Conservation (phyloP, 1,139 yeast species). For the Sugiyamaella pinicola region DNA sequence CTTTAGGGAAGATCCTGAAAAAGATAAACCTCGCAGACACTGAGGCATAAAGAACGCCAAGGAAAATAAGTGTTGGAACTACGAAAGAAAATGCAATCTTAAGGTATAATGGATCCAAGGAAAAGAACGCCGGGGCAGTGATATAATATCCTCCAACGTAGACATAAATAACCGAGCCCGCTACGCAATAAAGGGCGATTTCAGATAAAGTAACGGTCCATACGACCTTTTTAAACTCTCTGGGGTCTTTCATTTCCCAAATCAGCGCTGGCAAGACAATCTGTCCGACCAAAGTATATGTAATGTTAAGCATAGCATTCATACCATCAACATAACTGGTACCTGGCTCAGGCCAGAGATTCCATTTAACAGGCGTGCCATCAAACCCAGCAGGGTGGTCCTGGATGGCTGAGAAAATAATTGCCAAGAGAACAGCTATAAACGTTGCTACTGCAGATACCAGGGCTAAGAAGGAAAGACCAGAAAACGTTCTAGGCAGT, state of each 20-base stretch:
- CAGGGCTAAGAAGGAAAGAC: conserved; percentile 53
- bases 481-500: conserved; percentile 58
- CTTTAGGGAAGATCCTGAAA: conserved; percentile 48
- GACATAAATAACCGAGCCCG: conserved; percentile 59
- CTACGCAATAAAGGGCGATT: conserved; percentile 52
- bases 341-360: conserved; percentile 53
- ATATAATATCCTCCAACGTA: conserved; percentile 59
- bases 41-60: conserved; percentile 58
- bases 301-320: conserved; percentile 60
- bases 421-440: conserved; percentile 54
- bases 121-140: conserved; percentile 63
- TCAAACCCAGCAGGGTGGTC: conserved; percentile 50
- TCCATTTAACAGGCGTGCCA: conserved; percentile 49
- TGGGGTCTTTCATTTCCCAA: conserved; percentile 60
- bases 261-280: conserved; percentile 64
- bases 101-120: conserved; percentile 51
- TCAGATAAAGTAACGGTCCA: conserved; percentile 55
- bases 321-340: conserved; percentile 57
- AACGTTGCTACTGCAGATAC: conserved; percentile 61
- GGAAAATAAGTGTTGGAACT: conserved; percentile 58
- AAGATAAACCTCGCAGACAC: conserved; percentile 57
- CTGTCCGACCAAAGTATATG: conserved; percentile 65
- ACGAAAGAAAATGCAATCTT: conserved; percentile 63
- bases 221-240: conserved; percentile 59
- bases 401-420: conserved; percentile 58